Base-by-base conservation (phyloP, 768 basidiomycete species). In the Coprinopsis strossmayeri region DNA sequence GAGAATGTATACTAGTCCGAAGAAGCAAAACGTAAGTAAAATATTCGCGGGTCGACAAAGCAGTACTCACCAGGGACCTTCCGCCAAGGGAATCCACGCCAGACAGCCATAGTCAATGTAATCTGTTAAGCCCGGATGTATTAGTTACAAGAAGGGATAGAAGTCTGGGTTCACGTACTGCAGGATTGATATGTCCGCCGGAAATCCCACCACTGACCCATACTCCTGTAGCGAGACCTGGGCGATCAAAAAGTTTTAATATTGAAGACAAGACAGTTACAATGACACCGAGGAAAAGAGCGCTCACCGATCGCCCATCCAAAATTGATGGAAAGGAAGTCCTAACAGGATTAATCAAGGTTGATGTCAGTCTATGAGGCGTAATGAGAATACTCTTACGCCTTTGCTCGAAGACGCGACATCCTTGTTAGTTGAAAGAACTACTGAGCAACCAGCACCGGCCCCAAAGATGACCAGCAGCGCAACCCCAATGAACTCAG, bases 121-220 rank as follows among this genome's bases (percentile, higher is more conserved):
- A 90, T 72, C 82, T 84, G 38, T 3, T n/a, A n/a, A 46, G 21
- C 40, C 20, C 25, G 15, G 3, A 27, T 17, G 17, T 40, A 28
- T 28, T 42, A 21, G 27, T 17, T 18, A 5, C 11, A 38, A 38
- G 17, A 11, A 7, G 35, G 35, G 18, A 39, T 37, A 34, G 10
- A 20, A 30, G 49, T 7, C 17, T 7, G 46, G 39, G 3, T 18
- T 3, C 2, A 64, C 72, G 15, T 61, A 81, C 84, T 26, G 82
- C 81, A 28, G 84, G 84, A 57, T 87, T 87, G 52, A 87, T 76
- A 57, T 89, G 86, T 24, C 84, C 86, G 4, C 83, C 85, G 39
- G 86, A 86, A 49, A 85, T 73, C 39, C 81, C 79, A 42, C 73
- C 74, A 18, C 74, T 73, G 2, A 79, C 71, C 82, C 82, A 87